phyloP scores from a whole-genome alignment of 2,329 filamentous ascomycete genomes.

The Dendrostoma leiphaemia region DNA sequence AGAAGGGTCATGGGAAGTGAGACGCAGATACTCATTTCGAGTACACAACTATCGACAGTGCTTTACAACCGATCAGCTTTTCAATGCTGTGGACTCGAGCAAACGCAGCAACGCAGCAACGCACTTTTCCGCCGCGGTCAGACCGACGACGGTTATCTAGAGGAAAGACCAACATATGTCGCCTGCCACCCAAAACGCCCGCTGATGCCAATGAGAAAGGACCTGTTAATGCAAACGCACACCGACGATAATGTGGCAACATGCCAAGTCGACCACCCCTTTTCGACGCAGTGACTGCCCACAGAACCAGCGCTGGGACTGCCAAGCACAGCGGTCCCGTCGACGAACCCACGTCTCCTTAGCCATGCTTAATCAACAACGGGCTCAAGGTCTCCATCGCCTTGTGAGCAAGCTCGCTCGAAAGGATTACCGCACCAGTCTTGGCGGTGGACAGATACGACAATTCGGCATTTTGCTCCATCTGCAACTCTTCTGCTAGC shows the following conservation, averaged over 20 bases:
- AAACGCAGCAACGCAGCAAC: background rate
- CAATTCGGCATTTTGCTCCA: conserved; percentile 65
- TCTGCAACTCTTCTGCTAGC: conserved; percentile 69
- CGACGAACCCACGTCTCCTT: background rate
- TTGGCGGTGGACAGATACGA: conserved; percentile 87
- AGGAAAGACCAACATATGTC: background rate
- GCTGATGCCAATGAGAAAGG: background rate
- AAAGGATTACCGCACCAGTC: conserved; percentile 85
- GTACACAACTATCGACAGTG: background rate
- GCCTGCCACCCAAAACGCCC: conserved; percentile 7
- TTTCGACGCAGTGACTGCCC: background rate
- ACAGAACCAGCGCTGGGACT: background rate
- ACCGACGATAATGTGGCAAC: background rate
- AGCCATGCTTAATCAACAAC: conserved; percentile 38
- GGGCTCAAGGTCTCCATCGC: conserved; percentile 69
- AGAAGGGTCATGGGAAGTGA: conserved; percentile 38
- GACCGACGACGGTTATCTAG: background rate
- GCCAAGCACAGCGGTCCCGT: background rate
- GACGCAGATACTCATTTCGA: background rate
- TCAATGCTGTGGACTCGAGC: background rate
- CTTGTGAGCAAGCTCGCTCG: conserved; percentile 68
- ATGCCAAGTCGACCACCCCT: background rate
- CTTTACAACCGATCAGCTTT: background rate
- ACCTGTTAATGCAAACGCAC: background rate
- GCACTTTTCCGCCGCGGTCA: background rate